Base-by-base conservation (phyloP, 2,329 filamentous ascomycete genomes). In the Trichoderma pleuroti region DNA sequence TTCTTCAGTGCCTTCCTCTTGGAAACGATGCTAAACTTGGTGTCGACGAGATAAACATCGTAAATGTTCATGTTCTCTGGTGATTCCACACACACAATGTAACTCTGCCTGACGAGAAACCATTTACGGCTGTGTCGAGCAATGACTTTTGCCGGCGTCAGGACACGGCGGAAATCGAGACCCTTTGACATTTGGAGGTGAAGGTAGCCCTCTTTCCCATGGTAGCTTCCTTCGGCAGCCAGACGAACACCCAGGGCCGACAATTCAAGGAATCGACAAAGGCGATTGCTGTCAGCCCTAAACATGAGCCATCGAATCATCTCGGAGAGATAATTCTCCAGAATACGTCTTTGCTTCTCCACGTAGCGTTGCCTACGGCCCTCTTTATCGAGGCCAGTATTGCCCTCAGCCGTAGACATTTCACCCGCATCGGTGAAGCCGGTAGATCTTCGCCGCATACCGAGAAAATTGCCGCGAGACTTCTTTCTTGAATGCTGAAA, bases 31-130 rank as follows among this genome's bases (percentile, higher is more conserved):
- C 88, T 86, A 81, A 99, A 99, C 76, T 92, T 91, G 1, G 92
- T 87, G 78, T 99, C 96, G 30, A 98, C 93, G n/a, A 99, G 86
- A 80, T 98, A 98, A 26, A 99, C 96, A 81, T 99, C 97, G 79
- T 97, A 98, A 39, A 98, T 97, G 77, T 97, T 95, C 92, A 98
- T 97, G 76, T 97, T 97, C 79, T 98, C 95, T 0, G 96, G 96
- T 0, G 96, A 98, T 78, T 98, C 95, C n/a, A 98, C 94, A 75
- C 95, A 98, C 57, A 97, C 95, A 72, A 99, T 91, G 77, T 99
- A 99, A 82, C 94, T 98, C 81, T 98, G 94, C 65, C 96, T 87
- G n/a, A 99, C 94, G 24, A 98, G 85, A 79, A 99, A 99, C 96
- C 96, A 99, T 80, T 98, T 98, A 21, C 94, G 93, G 72, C 90